phyloP scores from a whole-genome alignment of 1,284 basidiomycete species.

The Cryptococcus neoformans region DNA sequence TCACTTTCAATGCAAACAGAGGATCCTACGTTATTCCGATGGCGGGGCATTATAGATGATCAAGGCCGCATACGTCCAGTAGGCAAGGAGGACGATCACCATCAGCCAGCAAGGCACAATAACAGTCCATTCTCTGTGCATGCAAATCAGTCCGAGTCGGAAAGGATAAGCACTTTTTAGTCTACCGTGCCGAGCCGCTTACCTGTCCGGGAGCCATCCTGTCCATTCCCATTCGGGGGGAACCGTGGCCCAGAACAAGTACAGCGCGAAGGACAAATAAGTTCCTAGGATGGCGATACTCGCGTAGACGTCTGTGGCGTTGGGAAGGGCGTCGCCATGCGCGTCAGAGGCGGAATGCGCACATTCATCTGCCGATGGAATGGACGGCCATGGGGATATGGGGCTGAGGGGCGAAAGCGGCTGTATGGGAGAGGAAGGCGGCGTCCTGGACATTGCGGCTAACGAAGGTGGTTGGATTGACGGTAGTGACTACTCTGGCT shows the following conservation, averaged over 20 bases:
- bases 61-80: conserved; percentile 71
- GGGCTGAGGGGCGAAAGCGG: conserved; percentile 10
- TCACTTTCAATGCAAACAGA: no score
- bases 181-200: conserved; percentile 22
- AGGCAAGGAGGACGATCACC: conserved; percentile 68
- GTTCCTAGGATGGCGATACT: conserved; percentile 80
- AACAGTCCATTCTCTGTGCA: conserved; percentile 73
- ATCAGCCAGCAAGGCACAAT: conserved; percentile 78
- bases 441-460: neutral
- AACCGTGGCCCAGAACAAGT: conserved; percentile 63
- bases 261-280: conserved; percentile 65
- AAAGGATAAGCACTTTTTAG: no score
- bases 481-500: no score
- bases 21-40: conserved; percentile 25
- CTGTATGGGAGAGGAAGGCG: neutral
- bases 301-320: conserved; percentile 69
- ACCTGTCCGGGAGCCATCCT: conserved; percentile 83
- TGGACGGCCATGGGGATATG: conserved; percentile 14
- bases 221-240: conserved; percentile 62
- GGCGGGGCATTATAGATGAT: conserved; percentile 67
- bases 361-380: neutral
- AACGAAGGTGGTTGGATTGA: no score
- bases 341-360: neutral
- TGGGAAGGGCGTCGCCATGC: conserved; percentile 15
- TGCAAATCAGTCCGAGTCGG: neutral